phyloP scores from a whole-genome alignment of 2,329 filamentous ascomycete species.

The Neoscytalidium dimidiatum region DNA sequence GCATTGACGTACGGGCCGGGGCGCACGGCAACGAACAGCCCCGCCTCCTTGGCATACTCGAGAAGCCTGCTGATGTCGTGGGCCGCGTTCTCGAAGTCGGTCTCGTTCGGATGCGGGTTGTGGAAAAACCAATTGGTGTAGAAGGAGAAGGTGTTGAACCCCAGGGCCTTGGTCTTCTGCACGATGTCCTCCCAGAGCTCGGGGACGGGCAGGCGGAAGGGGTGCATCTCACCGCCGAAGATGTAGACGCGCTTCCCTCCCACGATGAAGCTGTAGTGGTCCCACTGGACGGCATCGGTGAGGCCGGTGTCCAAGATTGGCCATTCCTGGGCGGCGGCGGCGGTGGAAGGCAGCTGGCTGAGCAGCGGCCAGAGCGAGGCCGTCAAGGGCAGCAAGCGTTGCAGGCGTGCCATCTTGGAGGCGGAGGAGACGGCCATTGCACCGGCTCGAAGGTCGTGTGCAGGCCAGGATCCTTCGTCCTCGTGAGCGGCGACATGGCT shows the following conservation, averaged over 20 bases:
- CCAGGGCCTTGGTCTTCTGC: conserved; percentile 54
- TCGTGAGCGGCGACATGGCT: background rate
- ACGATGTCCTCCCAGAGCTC: conserved; percentile 53
- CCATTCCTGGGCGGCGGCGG: conserved; percentile 36
- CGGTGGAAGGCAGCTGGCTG: background rate
- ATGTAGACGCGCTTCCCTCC: conserved; percentile 55
- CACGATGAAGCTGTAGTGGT: conserved; percentile 56
- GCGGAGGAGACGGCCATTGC: background rate
- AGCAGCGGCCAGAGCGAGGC: background rate
- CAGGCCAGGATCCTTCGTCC: background rate
- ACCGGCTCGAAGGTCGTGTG: background rate
- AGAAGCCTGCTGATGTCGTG: conserved; percentile 57
- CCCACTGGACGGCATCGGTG: conserved; percentile 54
- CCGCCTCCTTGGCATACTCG: conserved; percentile 55
- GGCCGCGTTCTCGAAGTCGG: conserved; percentile 57
- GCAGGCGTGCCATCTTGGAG: background rate
- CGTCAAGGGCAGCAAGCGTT: background rate
- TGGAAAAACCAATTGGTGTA: conserved; percentile 54
- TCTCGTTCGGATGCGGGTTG: conserved; percentile 45
- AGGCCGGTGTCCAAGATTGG: conserved; percentile 52
- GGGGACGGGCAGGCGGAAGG: conserved; percentile 54
- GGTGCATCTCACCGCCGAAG: conserved; percentile 58
- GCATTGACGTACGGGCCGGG: conserved; percentile 66
- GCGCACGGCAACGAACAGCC: conserved; percentile 57
- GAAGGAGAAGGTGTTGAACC: conserved; percentile 52